A percentile compares a stretch with the other conserved stretches of the same genome.
These are phyloP conservation scores for Mrakia hoshinonis DNA, from an alignment of 768 basidiomycete species.

Conservation along the genomic window DNA sequence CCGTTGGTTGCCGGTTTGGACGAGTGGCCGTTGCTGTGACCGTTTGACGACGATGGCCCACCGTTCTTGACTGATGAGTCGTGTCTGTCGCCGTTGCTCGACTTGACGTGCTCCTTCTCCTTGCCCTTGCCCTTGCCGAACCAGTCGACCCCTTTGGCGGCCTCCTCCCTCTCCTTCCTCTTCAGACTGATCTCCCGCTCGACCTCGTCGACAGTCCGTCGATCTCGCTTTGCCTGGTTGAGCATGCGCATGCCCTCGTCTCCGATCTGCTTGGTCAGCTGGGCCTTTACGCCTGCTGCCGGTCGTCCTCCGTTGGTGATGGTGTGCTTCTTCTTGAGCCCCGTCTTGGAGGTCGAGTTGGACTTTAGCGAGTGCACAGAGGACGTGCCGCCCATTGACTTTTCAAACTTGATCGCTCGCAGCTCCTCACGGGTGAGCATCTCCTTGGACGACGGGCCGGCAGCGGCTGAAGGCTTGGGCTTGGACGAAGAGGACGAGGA, in stretches of 20 bases:
- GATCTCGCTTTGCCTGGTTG: constrained; percentile 33
- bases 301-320: not conserved
- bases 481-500: not conserved
- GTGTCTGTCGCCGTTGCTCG: not conserved
- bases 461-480: not conserved
- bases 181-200: constrained; percentile 30
- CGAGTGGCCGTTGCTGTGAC: not conserved
- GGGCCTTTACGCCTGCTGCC: not conserved
- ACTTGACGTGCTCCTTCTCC: not conserved
- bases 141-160: not conserved
- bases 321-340: constrained; percentile 8
- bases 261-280: not conserved
- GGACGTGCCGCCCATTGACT: not conserved
- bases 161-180: not conserved
- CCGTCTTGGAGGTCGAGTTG: not conserved
- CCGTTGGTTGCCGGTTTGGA: not conserved
- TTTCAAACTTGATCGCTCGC: constrained; percentile 10
- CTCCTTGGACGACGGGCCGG: not conserved
- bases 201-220: constrained; percentile 35
- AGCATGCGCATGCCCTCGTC: constrained; percentile 22
- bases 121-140: not conserved
- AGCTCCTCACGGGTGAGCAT: constrained; percentile 18
- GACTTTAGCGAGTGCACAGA: not conserved
- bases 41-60: not conserved
- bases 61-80: not conserved